A percentile compares a stretch with the other conserved stretches of the same genome.
Conservation (phyloP, 176 grass and related monocot genomes). For the Triticum urartu region DNA sequence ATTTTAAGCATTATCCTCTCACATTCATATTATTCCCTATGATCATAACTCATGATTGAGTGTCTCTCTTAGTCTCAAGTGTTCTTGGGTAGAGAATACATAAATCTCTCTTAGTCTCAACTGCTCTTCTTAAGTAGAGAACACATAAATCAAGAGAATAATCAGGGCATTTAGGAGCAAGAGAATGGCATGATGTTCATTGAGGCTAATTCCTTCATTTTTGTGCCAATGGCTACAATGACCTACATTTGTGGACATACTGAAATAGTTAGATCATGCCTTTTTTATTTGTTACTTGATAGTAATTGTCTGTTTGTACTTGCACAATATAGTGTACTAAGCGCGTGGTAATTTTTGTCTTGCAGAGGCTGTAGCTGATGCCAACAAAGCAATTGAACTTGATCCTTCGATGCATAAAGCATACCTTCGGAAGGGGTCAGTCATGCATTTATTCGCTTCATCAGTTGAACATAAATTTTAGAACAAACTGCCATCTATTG, state of each 20-base stretch:
- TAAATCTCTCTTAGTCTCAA: neutral
- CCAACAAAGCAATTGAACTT: slow-evolving; percentile 80
- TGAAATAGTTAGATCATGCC: neutral
- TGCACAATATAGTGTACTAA: slow-evolving; percentile 10
- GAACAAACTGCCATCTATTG: neutral
- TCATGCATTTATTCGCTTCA: neutral
- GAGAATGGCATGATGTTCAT: neutral
- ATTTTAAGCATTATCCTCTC: neutral
- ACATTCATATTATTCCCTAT: neutral
- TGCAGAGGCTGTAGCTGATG: slow-evolving; percentile 85
- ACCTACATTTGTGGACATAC: neutral
- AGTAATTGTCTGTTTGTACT: neutral
- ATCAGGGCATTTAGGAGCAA: neutral
- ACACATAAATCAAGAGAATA: neutral
- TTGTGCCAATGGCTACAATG: neutral
- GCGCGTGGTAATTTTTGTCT: slow-evolving; percentile 2
- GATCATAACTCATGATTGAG: neutral
- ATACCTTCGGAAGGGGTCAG: slow-evolving; percentile 79
- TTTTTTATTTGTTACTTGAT: neutral
- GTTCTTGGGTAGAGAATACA: neutral
- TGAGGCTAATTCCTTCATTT: neutral
- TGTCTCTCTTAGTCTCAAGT: neutral
- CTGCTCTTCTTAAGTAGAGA: neutral
- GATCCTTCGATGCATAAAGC: slow-evolving; percentile 71
- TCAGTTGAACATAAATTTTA: slow-evolving; percentile 3